Percentiles rank a stretch among this genome's conserved stretches.
phyloP scores from a whole-genome alignment of 345 rosid genomes.

The Alliaria petiolata region DNA sequence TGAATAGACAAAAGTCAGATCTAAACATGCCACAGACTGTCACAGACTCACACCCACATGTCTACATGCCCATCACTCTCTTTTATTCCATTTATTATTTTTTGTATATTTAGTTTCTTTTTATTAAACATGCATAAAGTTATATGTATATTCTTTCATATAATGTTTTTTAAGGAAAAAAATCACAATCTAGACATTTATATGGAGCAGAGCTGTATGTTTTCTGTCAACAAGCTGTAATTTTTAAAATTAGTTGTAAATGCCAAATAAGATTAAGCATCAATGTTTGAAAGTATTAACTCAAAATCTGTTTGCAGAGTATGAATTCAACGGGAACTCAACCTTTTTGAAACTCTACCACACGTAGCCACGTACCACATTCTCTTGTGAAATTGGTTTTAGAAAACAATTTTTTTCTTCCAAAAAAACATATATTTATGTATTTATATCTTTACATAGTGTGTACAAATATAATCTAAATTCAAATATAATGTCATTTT shows the following conservation, averaged over 20 bases:
- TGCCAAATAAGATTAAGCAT: conserved; percentile 1
- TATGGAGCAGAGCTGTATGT: conserved; percentile 19
- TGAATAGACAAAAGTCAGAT: conserved; percentile 34
- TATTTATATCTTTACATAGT: too few relatives aligned
- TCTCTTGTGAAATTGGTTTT: background rate
- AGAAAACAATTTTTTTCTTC: too few relatives aligned
- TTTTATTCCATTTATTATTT: background rate
- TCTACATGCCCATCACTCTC: conserved; percentile 31
- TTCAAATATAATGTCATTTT: too few relatives aligned
- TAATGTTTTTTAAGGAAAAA: background rate
- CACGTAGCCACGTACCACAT: background rate
- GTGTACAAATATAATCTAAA: too few relatives aligned
- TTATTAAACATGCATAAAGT: background rate
- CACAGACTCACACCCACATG: conserved; percentile 34
- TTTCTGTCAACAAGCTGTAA: conserved; percentile 30
- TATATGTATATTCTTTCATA: conserved; percentile 6
- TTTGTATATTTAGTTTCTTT: background rate
- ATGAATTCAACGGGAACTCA: background rate
- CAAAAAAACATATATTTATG: too few relatives aligned
- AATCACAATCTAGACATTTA: conserved; percentile 3
- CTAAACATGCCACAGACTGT: conserved; percentile 23
- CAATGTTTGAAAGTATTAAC: conserved; percentile 19
- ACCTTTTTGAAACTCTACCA: background rate
- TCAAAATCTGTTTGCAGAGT: conserved; percentile 5
- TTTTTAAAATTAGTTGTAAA: background rate